Percentiles rank a stretch among this genome's conserved stretches.
phyloP scores from a whole-genome alignment of 345 rosid species.

The Arabidopsis arenosa region DNA sequence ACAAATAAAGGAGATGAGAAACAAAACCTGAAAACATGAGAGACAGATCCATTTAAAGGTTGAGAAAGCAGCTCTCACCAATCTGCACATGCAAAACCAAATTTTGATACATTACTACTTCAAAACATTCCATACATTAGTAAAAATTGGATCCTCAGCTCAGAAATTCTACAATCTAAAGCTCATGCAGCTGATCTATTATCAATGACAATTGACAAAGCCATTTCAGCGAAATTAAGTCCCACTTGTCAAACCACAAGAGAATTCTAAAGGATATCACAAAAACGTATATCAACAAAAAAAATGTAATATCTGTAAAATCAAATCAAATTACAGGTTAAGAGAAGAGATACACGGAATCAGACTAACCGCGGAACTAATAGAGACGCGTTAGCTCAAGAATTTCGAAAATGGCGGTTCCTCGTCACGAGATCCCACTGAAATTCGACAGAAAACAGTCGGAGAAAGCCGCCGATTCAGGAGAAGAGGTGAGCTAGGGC shows the following conservation, averaged over 20 bases:
- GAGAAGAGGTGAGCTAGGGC: conserved; percentile 33
- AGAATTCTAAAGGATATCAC: neutral
- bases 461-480: neutral
- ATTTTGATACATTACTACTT: too few species aligned
- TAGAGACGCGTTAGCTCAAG: too few species aligned
- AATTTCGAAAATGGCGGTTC: neutral
- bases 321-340: neutral
- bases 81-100: conserved; percentile 39
- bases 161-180: neutral
- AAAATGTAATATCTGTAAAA: neutral
- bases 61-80: neutral
- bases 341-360: neutral
- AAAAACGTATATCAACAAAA: neutral
- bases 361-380: conserved; percentile 4
- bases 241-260: too few species aligned
- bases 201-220: conserved; percentile 1
- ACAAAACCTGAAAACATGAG: conserved; percentile 31
- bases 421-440: conserved; percentile 10
- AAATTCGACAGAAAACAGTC: neutral
- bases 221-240: neutral
- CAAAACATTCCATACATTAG: neutral
- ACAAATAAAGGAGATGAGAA: neutral
- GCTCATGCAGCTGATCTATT: conserved; percentile 29
- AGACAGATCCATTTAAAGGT: conserved; percentile 10
- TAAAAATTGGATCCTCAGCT: conserved; percentile 6